Percentiles rank a stretch among this genome's conserved stretches.
Evolutionary conservation across 1,284 basidiomycete species (phyloP).

Genomic region (Malassezia globosa): DNA sequence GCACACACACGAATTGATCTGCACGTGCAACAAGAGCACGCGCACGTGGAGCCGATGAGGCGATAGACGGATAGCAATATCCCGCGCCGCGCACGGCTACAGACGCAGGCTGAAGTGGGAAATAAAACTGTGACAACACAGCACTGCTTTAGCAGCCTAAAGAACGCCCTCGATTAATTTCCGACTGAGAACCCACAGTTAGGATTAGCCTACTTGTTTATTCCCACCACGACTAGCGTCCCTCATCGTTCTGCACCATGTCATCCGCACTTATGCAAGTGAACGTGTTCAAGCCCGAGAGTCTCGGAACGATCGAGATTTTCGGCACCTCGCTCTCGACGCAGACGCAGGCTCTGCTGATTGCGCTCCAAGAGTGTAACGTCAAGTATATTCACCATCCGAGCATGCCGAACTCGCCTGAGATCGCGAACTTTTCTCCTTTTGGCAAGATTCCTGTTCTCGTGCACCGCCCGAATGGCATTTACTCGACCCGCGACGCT

Average conservation of each 20-base stretch:
- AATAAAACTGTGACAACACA: no score
- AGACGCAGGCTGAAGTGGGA: no score
- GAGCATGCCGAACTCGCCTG: constrained; percentile 6
- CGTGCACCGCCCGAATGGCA: constrained; percentile 13
- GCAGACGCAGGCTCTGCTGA: constrained; percentile 7
- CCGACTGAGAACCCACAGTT: no score
- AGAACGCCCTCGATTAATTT: no score
- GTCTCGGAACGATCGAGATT: constrained; percentile 13
- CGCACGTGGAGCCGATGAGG: neutral
- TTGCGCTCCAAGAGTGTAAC: constrained; percentile 13
- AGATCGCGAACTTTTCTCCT: constrained; percentile 5
- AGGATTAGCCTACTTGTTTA: no score
- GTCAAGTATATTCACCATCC: constrained; percentile 10
- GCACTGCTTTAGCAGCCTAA: no score
- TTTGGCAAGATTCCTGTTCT: constrained; percentile 15
- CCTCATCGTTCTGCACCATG: no score
- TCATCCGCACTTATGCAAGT: neutral
- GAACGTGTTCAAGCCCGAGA: constrained; percentile 6
- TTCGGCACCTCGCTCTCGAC: constrained; percentile 14
- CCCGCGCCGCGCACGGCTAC: no score
- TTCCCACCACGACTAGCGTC: no score
- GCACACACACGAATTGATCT: no score
- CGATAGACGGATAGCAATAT: no score
- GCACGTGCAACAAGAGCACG: neutral
- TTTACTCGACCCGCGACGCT: constrained; percentile 10